These are phyloP conservation scores for Stagonosporopsis rhizophila DNA, from an alignment of 2,329 filamentous ascomycete genomes.

Conservation along the genomic window DNA sequence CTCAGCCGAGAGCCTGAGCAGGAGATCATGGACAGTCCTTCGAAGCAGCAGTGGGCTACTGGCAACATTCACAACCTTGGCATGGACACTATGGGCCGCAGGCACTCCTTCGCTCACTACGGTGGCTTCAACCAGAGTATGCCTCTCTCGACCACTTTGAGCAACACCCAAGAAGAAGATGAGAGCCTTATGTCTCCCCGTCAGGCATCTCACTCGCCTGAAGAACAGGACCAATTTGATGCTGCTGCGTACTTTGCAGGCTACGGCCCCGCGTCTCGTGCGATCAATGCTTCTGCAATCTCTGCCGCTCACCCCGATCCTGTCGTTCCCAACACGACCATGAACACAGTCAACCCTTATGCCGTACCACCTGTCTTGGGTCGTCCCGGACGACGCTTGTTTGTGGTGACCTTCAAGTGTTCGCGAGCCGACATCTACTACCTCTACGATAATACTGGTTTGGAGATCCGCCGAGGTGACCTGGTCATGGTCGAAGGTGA, in stretches of 20 bases:
- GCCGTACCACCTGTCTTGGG: constrained; percentile 41
- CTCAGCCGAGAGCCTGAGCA: constrained; percentile 32
- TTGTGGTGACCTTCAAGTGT: constrained; percentile 96
- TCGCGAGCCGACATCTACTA: constrained; percentile 95
- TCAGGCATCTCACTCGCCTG: constrained; percentile 52
- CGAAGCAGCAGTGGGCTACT: constrained; percentile 40
- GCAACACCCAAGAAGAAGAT: constrained; percentile 44
- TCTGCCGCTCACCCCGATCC: constrained; percentile 48
- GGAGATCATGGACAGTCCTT: constrained; percentile 31
- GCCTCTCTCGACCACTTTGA: constrained; percentile 32
- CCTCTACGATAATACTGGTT: constrained; percentile 91
- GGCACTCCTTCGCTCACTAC: constrained; percentile 74
- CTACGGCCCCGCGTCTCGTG: constrained; percentile 44
- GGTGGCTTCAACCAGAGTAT: constrained; percentile 36
- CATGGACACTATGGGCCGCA: constrained; percentile 66
- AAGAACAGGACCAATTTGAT: constrained; percentile 64
- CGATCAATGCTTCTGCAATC: constrained; percentile 46
- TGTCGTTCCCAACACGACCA: constrained; percentile 29
- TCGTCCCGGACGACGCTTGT: constrained; percentile 59
- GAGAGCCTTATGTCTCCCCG: constrained; percentile 35
- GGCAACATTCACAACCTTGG: constrained; percentile 33
- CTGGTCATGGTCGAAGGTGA: constrained; percentile 98
- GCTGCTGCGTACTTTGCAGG: constrained; percentile 49
- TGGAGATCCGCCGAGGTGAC: constrained; percentile 89
- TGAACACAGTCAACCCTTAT: constrained; percentile 42